A percentile compares a stretch with the other conserved stretches of the same genome.
Evolutionary conservation across 768 basidiomycete genomes (phyloP).

Genomic region (Russula abietina): DNA sequence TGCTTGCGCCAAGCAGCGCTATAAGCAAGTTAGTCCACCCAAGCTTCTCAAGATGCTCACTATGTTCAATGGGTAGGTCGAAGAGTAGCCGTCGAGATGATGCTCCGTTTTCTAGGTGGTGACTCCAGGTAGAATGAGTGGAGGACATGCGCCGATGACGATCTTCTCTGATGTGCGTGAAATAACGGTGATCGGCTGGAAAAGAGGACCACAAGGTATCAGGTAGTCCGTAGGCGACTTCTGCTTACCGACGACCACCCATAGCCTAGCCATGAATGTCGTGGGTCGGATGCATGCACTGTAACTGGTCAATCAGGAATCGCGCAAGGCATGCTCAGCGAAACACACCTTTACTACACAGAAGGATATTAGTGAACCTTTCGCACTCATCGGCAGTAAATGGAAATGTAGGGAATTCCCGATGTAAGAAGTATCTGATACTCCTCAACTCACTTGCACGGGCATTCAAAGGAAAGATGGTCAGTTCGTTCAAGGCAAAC

Average conservation of each 20-base stretch:
- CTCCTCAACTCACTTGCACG: too few relatives aligned
- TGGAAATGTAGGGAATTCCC: conserved; percentile 9
- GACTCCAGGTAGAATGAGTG: not conserved
- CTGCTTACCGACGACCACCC: conserved; percentile 8
- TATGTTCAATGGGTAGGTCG: not conserved
- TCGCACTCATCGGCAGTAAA: conserved; percentile 4
- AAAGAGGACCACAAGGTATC: not conserved
- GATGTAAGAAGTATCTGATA: conserved; percentile 9
- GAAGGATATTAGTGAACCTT: not conserved
- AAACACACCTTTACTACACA: conserved; percentile 1
- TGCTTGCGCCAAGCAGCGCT: conserved; percentile 7
- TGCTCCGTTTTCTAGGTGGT: not conserved
- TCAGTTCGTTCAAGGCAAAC: too few relatives aligned
- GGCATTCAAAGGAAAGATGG: too few relatives aligned
- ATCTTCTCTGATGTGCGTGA: conserved; percentile 8
- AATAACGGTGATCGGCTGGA: conserved; percentile 12
- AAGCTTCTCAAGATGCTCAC: conserved; percentile 2
- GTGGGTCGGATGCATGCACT: conserved; percentile 6
- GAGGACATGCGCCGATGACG: conserved; percentile 4
- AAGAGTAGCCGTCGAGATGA: conserved; percentile 6
- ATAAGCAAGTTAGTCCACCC: conserved; percentile 2
- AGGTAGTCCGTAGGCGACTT: not conserved
- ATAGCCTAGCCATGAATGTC: not conserved
- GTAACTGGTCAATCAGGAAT: not conserved
- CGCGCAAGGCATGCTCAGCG: too few relatives aligned